phyloP scores from a whole-genome alignment of 192 early-diverging fungal genomes.

The Paraglomus occultum region DNA sequence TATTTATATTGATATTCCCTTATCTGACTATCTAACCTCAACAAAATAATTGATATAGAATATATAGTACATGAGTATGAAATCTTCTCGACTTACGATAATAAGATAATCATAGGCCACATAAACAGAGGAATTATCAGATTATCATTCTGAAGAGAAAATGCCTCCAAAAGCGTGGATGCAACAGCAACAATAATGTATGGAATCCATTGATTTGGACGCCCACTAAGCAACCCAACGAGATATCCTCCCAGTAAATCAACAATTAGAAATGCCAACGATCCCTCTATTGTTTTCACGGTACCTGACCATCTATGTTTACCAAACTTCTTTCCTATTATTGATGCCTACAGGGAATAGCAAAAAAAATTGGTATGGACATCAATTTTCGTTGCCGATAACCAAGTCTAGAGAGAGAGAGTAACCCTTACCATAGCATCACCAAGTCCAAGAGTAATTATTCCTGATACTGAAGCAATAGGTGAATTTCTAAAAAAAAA shows the following conservation, averaged over 20 bases:
- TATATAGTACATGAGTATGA: too few relatives aligned
- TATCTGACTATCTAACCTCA: too few relatives aligned
- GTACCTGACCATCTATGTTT: slow-evolving; percentile 69
- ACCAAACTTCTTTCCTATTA: slow-evolving; percentile 77
- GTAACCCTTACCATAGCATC: slow-evolving; percentile 65
- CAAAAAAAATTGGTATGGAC: slow-evolving; percentile 3
- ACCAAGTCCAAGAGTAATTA: slow-evolving; percentile 86
- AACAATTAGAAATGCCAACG: slow-evolving; percentile 70
- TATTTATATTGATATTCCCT: too few relatives aligned
- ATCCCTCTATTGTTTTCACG: slow-evolving; percentile 85
- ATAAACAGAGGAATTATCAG: slow-evolving; percentile 81
- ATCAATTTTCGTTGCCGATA: background rate
- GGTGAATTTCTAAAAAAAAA: slow-evolving; percentile 36
- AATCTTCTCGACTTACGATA: background rate
- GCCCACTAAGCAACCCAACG: background rate
- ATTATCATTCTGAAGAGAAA: slow-evolving; percentile 95
- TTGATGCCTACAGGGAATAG: slow-evolving; percentile 59
- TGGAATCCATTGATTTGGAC: slow-evolving; percentile 10
- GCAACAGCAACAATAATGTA: slow-evolving; percentile 33
- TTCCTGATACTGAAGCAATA: slow-evolving; percentile 65
- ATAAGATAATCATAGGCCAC: slow-evolving; percentile 49
- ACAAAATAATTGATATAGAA: too few relatives aligned
- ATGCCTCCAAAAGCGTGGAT: slow-evolving; percentile 72
- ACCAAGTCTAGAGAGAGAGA: background rate
- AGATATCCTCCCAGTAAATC: slow-evolving; percentile 52